Conservation (phyloP, 1,284 basidiomycete genomes). For the Paramarasmius palmivorus region DNA sequence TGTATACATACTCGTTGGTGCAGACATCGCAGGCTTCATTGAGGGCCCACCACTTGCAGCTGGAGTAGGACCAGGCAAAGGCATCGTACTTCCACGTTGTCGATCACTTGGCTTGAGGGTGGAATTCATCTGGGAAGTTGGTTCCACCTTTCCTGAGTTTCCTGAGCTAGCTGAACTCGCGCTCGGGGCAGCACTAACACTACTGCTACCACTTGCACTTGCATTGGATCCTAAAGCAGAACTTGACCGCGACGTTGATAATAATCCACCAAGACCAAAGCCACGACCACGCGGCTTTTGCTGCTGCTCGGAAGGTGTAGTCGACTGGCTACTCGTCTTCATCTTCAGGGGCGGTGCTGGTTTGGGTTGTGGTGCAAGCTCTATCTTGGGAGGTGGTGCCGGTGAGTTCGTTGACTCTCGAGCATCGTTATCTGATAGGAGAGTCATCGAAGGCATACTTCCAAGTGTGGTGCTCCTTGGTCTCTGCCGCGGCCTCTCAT, state of each 20-base stretch:
- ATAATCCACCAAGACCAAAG: not conserved
- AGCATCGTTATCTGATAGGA: not conserved
- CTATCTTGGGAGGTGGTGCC: not conserved
- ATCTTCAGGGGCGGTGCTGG: not conserved
- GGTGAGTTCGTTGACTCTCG: not conserved
- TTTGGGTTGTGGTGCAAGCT: not conserved
- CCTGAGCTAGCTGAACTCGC: no score
- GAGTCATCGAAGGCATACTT: not conserved
- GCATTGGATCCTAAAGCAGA: not conserved
- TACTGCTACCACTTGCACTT: not conserved
- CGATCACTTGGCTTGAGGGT: not conserved
- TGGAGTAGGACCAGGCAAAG: not conserved
- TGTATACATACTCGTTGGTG: slow-evolving; percentile 19
- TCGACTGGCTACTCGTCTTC: not conserved
- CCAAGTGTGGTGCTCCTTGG: not conserved
- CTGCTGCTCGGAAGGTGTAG: not conserved
- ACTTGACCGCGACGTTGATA: not conserved
- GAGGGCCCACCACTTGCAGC: slow-evolving; percentile 3
- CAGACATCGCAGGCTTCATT: slow-evolving; percentile 17
- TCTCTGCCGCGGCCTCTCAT: not conserved
- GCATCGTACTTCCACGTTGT: not conserved
- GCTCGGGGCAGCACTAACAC: not conserved
- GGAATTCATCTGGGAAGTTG: not conserved
- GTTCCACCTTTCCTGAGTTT: no score
- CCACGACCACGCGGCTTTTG: not conserved